phyloP scores from a whole-genome alignment of 352 stramenopile species.

The Phytopythium ostracodes region DNA sequence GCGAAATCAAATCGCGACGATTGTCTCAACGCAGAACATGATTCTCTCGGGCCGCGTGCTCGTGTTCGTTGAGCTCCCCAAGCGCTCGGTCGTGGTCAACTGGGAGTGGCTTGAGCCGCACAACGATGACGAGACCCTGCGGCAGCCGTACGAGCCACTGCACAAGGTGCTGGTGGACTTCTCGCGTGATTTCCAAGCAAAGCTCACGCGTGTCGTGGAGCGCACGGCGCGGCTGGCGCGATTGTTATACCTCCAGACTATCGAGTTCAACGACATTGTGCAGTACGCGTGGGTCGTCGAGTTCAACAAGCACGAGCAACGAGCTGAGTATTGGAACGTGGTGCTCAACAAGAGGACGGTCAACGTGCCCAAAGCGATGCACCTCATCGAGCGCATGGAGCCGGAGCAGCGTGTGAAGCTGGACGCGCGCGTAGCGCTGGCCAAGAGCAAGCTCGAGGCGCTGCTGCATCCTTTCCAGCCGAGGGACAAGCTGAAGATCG shows the following conservation, averaged over 20 bases:
- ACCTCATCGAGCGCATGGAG: slow-evolving; percentile 60
- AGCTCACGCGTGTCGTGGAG: slow-evolving; percentile 30
- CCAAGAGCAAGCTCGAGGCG: slow-evolving; percentile 44
- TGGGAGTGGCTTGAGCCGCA: slow-evolving; percentile 48
- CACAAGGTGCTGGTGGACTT: slow-evolving; percentile 22
- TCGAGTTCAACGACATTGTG: slow-evolving; percentile 67
- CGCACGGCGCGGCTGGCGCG: slow-evolving; percentile 26
- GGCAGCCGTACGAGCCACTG: slow-evolving; percentile 36
- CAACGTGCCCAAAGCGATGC: slow-evolving; percentile 46
- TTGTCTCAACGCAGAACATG: slow-evolving; percentile 67
- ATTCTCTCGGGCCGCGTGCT: slow-evolving; percentile 51
- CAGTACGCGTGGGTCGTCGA: slow-evolving; percentile 68
- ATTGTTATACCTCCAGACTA: slow-evolving; percentile 57
- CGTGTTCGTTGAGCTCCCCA: slow-evolving; percentile 52
- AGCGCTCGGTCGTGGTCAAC: slow-evolving; percentile 49
- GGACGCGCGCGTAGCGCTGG: slow-evolving; percentile 48
- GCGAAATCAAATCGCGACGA: slow-evolving; percentile 35
- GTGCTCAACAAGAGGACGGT: slow-evolving; percentile 60
- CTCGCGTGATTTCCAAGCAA: slow-evolving; percentile 34
- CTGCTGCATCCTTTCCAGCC: slow-evolving; percentile 55
- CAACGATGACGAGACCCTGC: slow-evolving; percentile 38
- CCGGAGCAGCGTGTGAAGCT: slow-evolving; percentile 40
- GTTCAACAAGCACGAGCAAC: slow-evolving; percentile 47
- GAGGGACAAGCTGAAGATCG: slow-evolving; percentile 36
- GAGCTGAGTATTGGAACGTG: slow-evolving; percentile 72